Conservation (phyloP, 441 rosid species). For the Jatropha podagrica region DNA sequence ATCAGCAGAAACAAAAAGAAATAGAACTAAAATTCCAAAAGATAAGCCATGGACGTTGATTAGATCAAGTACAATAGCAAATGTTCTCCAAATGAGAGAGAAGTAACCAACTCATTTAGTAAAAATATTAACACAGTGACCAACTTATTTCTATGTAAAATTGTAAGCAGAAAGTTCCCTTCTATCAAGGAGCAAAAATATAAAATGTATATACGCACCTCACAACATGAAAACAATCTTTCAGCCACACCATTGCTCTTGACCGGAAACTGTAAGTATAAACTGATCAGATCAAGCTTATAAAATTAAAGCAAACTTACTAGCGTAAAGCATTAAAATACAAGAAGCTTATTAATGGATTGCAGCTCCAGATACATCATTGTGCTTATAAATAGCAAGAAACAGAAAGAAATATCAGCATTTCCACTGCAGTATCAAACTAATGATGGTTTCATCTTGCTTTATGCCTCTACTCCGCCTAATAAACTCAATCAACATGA, state of each 20-base stretch:
- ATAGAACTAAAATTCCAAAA: conserved; percentile 4
- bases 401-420: neutral
- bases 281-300: conserved; percentile 24
- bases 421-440: neutral
- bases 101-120: neutral
- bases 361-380: neutral
- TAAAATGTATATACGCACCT: conserved; percentile 49
- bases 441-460: neutral
- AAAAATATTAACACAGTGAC: neutral
- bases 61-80: neutral
- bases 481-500: neutral
- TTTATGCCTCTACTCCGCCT: neutral
- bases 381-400: neutral
- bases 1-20: neutral
- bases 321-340: neutral
- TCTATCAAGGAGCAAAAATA: neutral
- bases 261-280: conserved; percentile 51
- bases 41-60: neutral
- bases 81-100: neutral
- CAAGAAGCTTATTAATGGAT: conserved; percentile 1
- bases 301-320: conserved; percentile 12
- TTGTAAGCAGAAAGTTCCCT: neutral
- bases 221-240: conserved; percentile 75
- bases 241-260: conserved; percentile 66
- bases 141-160: neutral